Conservation (phyloP, 306 rosid genomes). For the Aeschynomene evenia region DNA sequence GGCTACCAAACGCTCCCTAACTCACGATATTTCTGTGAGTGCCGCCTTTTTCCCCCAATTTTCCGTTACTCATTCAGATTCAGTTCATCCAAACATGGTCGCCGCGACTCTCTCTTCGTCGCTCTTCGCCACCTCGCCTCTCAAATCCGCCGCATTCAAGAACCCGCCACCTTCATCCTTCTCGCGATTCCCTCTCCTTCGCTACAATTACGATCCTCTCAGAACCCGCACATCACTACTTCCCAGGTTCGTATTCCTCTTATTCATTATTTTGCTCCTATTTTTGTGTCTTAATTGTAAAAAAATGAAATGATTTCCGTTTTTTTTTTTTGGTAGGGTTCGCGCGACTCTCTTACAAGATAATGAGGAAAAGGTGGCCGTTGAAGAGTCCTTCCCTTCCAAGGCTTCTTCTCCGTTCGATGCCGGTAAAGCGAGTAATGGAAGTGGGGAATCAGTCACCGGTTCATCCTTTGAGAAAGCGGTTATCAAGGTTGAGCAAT, state of each 20-base stretch:
- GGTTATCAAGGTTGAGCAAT: constrained; percentile 74
- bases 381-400: constrained; percentile 57
- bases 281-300: background rate
- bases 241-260: constrained; percentile 39
- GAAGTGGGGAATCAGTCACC: constrained; percentile 6
- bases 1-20: too few relatives aligned
- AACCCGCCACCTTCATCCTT: constrained; percentile 26
- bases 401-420: constrained; percentile 45
- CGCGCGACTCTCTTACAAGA: constrained; percentile 67
- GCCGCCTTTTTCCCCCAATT: background rate
- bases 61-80: background rate
- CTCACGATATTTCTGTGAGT: background rate
- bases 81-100: constrained; percentile 28
- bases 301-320: background rate
- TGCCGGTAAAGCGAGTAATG: constrained; percentile 16
- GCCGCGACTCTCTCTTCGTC: constrained; percentile 34
- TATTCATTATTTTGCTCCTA: background rate
- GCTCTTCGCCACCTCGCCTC: constrained; percentile 35
- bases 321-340: constrained; percentile 30
- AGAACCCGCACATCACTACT: constrained; percentile 29
- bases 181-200: constrained; percentile 14
- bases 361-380: constrained; percentile 57
- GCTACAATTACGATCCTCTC: constrained; percentile 14
- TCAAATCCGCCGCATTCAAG: constrained; percentile 3
- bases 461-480: constrained; percentile 54